Evolutionary conservation across 2,329 filamentous ascomycete genomes (phyloP), one percentile per base, ranked within the genome.

Genomic region (Sporothrix globosa): DNA sequence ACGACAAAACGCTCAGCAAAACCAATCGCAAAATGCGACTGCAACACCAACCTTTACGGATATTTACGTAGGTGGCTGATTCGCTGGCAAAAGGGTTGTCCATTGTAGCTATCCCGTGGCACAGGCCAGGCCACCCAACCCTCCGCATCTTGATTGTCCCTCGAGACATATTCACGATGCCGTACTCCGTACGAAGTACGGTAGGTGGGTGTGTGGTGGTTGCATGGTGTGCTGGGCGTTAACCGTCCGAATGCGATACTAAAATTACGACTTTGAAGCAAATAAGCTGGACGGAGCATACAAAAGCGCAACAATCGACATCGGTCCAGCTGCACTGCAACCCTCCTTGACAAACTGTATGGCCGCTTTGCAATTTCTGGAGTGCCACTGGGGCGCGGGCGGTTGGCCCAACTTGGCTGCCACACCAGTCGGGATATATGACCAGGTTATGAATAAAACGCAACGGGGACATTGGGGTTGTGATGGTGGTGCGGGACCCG

Each of bases 321-420:
- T 34, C 34, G 5, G 0, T 34, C 34, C 34, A 21, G 30, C 56
- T 60, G 56, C 56, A 60, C 30, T 60, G 56, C 30, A 60, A 60
- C 56, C 56, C 30, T 27, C 24, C 52, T 30, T 30, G 21, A 17
- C 17, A 17, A 50, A 6, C 6, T 34, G 27, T 27, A 27, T 34
- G 34, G 21, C 21, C 27, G 13, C 14, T 14, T 27, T 27, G 21
- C 52, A 24, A 54, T 24, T 58, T 19, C 30, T 2, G 9, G 17
- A 21, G 30, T 7, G n/a, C 34, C 7, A 6, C 34, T 34, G 34
- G 27, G 27, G 27, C 27, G 27, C 27, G 27, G 27, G 34, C 5
- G 34, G 34, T 34, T n/a, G 30, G 30, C 41, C 56, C 56, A 60
- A 58, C 56, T 41, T 39, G 56, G 56, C 56, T 60, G 56, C 56